Percentiles rank a stretch among this genome's conserved stretches.
phyloP scores from a whole-genome alignment of 768 basidiomycete genomes.

The Neoboletus subvelutipes region DNA sequence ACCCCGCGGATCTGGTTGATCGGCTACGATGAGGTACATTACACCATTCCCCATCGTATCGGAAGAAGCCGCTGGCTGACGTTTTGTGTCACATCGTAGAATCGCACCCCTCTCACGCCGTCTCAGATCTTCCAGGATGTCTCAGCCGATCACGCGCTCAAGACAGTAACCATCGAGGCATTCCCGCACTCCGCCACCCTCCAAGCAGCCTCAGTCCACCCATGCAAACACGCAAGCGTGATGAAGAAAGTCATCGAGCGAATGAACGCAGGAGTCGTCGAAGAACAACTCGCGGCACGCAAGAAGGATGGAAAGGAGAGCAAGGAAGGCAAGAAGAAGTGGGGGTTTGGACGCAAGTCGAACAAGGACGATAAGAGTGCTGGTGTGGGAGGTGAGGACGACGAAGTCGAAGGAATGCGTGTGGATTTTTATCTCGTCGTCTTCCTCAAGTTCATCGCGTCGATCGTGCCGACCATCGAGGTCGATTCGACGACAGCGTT shows the following conservation, averaged over 20 bases:
- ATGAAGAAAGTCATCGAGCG: conserved; percentile 99
- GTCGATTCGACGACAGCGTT: conserved; percentile 88
- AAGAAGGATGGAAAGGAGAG: conserved; percentile 45
- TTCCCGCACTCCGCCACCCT: conserved; percentile 92
- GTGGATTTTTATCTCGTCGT: conserved; percentile 98
- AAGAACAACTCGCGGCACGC: conserved; percentile 73
- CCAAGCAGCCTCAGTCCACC: conserved; percentile 92
- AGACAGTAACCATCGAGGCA: conserved; percentile 97
- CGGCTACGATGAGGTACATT: conserved; percentile 91
- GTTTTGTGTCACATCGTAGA: conserved; percentile 45
- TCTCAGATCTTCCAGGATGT: conserved; percentile 96
- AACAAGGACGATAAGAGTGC: conserved; percentile 51
- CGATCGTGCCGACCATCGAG: conserved; percentile 98
- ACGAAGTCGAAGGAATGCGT: conserved; percentile 86
- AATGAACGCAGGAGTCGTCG: conserved; percentile 89
- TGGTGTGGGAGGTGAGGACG: conserved; percentile 30
- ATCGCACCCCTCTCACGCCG: conserved; percentile 84
- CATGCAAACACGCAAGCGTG: conserved; percentile 97
- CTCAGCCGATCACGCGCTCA: conserved; percentile 94
- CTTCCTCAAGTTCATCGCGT: conserved; percentile 99
- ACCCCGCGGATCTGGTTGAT: conserved; percentile 97
- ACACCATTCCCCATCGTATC: neutral
- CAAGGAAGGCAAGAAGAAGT: conserved; percentile 75
- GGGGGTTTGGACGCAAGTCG: conserved; percentile 76
- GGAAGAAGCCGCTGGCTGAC: conserved; percentile 2